Conservation (phyloP, 257 asterid species). For the Ophiorrhiza pumila region DNA sequence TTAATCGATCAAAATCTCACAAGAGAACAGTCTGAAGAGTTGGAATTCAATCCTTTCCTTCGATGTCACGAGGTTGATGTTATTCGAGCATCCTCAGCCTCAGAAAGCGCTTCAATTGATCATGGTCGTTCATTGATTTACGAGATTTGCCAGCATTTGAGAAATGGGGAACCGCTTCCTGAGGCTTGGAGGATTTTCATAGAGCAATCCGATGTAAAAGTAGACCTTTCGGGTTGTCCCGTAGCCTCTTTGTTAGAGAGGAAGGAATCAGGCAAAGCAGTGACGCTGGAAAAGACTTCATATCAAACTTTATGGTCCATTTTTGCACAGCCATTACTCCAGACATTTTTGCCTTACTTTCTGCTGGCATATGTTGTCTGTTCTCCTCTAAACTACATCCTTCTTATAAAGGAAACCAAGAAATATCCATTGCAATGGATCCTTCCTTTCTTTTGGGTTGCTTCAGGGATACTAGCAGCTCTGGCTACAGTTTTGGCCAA, state of each 20-base stretch:
- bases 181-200: conserved; percentile 75
- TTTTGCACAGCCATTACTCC: conserved; percentile 61
- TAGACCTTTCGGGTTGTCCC: conserved; percentile 83
- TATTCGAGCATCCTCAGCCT: conserved; percentile 65
- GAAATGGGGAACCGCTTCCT: conserved; percentile 77
- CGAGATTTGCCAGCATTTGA: conserved; percentile 73
- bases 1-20: conserved; percentile 49
- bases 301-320: conserved; percentile 60
- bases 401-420: conserved; percentile 24
- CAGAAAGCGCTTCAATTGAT: conserved; percentile 82
- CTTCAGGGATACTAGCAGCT: conserved; percentile 54
- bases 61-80: conserved; percentile 70
- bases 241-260: conserved; percentile 36
- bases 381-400: conserved; percentile 40
- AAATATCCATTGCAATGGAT: conserved; percentile 47
- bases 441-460: conserved; percentile 67
- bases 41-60: conserved; percentile 71
- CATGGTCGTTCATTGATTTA: conserved; percentile 82
- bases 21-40: conserved; percentile 53
- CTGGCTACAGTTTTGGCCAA: conserved; percentile 49
- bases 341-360: conserved; percentile 66
- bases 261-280: conserved; percentile 21
- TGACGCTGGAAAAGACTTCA: conserved; percentile 59
- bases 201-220: conserved; percentile 77
- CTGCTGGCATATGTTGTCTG: conserved; percentile 43